Evolutionary conservation across 2,329 filamentous ascomycete genomes (phyloP), one percentile per base, ranked within the genome.

Genomic region (Fusarium graminum): DNA sequence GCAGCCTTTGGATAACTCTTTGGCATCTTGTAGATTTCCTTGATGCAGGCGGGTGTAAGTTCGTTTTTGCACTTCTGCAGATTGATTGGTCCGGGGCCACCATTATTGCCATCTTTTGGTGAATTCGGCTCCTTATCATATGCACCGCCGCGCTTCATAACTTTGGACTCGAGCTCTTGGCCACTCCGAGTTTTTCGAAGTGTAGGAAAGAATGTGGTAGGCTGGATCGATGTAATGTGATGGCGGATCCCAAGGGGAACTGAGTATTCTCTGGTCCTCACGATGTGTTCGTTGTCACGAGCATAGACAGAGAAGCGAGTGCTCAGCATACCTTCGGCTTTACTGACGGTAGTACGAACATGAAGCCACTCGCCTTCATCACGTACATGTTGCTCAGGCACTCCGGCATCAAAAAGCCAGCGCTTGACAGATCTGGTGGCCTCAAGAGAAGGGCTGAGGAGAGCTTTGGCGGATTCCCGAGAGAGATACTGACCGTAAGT

Each of bases 1-100:
- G 81, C 86, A 12, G 88, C 85, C 22, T 76, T 87, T 9, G 85
- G 79, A 10, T 90, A 87, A 28, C 78, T 74, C 10, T 74, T 29
- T 26, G 74, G 75, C 26, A 84, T 77, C 4, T 79, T 78, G 72
- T 85, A 85, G 14, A 83, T 69, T 8, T 79, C 75, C 38, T 78
- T 76, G 6, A 85, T 59, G 30, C 83, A 85, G 2, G 75, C 74
- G 1, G 83, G 83, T 0, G 81, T 83, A 50, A 81, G 74, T 22
- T 70, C 67, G 2, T 69, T 63, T 28, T 80, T 78, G 71, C 81
- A 83, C 12, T 52, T 68, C 6, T 70, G 40, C 11, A 72, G 36
- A 17, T 72, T 64, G 4, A 57, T 25, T 0, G 51, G 46, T 14
- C 49, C 56, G 6, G 34, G 19, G 12, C 63, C 52, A 1, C 63